Conservation (phyloP, 2,329 filamentous ascomycete species). For the Cytospora schulzeri region DNA sequence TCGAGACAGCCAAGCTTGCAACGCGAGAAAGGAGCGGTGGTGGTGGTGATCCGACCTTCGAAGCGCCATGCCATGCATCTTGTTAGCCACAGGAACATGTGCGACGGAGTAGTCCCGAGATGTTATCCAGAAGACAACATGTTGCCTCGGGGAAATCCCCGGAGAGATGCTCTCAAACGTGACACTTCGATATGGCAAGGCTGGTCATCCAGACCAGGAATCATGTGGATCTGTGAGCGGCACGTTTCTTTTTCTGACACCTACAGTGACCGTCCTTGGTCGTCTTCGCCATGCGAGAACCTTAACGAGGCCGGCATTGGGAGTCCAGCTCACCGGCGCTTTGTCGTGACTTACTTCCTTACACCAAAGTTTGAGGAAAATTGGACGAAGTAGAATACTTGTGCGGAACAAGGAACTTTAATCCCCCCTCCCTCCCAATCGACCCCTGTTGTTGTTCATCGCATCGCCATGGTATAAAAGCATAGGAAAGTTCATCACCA, state of each 20-base stretch:
- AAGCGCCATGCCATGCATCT: not conserved
- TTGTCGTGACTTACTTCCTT: not conserved
- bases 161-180: not conserved
- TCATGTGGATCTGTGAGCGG: not conserved
- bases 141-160: not conserved
- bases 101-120: not conserved
- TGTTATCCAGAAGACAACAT: not conserved
- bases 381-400: not conserved
- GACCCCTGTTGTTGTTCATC: not conserved
- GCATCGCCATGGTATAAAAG: not conserved
- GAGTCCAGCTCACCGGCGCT: not conserved
- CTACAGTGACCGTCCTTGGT: not conserved
- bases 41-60: not conserved
- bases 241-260: not conserved
- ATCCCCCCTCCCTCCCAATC: too few relatives aligned
- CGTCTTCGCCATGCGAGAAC: not conserved
- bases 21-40: not conserved
- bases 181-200: not conserved
- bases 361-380: not conserved
- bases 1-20: not conserved
- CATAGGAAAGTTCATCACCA: not conserved
- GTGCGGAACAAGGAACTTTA: not conserved
- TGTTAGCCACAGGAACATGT: not conserved
- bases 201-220: not conserved
- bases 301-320: not conserved